phyloP scores from a whole-genome alignment of 169 alveolate species.

The Plasmodium knowlesi region DNA sequence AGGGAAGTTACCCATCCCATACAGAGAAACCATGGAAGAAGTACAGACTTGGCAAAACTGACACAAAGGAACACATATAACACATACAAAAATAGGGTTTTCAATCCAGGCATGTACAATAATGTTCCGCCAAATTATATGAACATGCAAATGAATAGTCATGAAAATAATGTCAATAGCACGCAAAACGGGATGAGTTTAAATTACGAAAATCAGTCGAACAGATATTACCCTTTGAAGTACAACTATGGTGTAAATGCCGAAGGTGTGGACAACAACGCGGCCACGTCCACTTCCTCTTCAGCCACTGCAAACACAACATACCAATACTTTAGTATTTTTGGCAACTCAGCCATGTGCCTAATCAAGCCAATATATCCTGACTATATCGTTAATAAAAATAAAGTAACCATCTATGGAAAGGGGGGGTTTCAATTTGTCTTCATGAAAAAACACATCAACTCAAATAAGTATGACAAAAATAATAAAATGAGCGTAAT shows the following conservation, averaged over 20 bases:
- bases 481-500: slow-evolving; percentile 60
- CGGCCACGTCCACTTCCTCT: background rate
- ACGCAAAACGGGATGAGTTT: background rate
- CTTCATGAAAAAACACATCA: slow-evolving; percentile 72
- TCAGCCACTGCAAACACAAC: slow-evolving; percentile 13
- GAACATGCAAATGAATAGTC: slow-evolving; percentile 22
- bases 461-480: slow-evolving; percentile 69
- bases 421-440: slow-evolving; percentile 73
- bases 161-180: background rate
- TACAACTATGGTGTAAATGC: slow-evolving; percentile 16
- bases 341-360: slow-evolving; percentile 75
- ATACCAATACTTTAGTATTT: slow-evolving; percentile 71
- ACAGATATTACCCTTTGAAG: slow-evolving; percentile 34
- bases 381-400: slow-evolving; percentile 54
- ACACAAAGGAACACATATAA: slow-evolving; percentile 11
- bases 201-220: slow-evolving; percentile 4
- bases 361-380: slow-evolving; percentile 66
- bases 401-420: slow-evolving; percentile 64
- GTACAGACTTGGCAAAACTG: background rate
- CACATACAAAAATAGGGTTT: slow-evolving; percentile 51
- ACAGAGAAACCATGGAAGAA: background rate
- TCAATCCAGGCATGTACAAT: slow-evolving; percentile 24
- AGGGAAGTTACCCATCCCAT: background rate
- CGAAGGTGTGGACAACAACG: slow-evolving; percentile 8
- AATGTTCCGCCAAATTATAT: slow-evolving; percentile 14